Conservation (phyloP, 2,329 filamentous ascomycete genomes). For the Pyricularia sp. region DNA sequence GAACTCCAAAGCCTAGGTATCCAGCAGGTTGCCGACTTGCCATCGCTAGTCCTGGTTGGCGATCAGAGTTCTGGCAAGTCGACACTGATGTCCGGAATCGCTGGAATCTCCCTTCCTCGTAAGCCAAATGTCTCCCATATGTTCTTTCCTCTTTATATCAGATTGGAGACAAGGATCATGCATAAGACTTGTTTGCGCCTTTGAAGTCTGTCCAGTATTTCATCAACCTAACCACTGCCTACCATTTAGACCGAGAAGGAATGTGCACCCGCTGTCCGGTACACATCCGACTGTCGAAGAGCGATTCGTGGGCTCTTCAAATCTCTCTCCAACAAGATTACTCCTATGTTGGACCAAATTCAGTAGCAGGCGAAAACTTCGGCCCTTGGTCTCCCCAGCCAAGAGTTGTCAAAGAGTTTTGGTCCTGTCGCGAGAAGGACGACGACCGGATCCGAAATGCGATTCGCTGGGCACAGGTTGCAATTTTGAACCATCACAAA, state of each 20-base stretch:
- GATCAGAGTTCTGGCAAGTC: slow-evolving; percentile 81
- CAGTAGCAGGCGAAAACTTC: slow-evolving; percentile 2
- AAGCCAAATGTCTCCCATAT: slow-evolving; percentile 11
- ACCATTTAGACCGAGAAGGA: slow-evolving; percentile 29
- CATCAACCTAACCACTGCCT: neutral
- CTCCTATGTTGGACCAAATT: slow-evolving; percentile 8
- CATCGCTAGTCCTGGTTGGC: slow-evolving; percentile 71
- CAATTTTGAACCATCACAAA: slow-evolving; percentile 55
- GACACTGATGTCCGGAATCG: slow-evolving; percentile 49
- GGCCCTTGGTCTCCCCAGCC: slow-evolving; percentile 50
- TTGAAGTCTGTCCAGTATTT: neutral
- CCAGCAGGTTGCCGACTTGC: slow-evolving; percentile 55
- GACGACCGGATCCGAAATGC: slow-evolving; percentile 52
- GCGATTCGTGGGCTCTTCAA: slow-evolving; percentile 52
- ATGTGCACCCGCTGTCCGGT: slow-evolving; percentile 74
- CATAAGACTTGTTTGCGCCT: accelerated
- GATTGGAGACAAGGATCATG: neutral
- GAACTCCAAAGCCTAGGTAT: slow-evolving; percentile 62
- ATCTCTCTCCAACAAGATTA: slow-evolving; percentile 57
- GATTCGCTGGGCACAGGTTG: slow-evolving; percentile 63
- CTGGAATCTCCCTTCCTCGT: slow-evolving; percentile 58
- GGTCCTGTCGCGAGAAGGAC: slow-evolving; percentile 46
- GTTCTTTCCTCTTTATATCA: neutral
- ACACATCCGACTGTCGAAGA: slow-evolving; percentile 57
- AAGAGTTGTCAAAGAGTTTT: slow-evolving; percentile 43